A percentile compares a stretch with the other conserved stretches of the same genome.
These are phyloP conservation scores for Pugionium dolabratum DNA, from an alignment of 345 rosid genomes.

Conservation along the genomic window DNA sequence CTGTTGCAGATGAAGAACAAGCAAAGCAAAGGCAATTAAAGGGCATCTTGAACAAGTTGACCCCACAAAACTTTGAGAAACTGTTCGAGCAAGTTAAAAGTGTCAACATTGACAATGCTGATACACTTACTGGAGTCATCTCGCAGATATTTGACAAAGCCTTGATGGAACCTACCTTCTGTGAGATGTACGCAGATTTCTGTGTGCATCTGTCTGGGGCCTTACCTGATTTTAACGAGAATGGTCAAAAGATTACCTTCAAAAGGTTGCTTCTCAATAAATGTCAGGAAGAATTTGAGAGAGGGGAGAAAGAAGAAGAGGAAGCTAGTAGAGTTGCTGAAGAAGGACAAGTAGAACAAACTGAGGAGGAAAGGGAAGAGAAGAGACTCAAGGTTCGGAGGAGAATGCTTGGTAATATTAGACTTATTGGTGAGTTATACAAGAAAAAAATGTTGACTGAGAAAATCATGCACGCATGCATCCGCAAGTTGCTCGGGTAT, in stretches of 20 bases:
- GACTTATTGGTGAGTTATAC: constrained; percentile 96
- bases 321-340: constrained; percentile 85
- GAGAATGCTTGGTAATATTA: constrained; percentile 92
- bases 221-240: constrained; percentile 73
- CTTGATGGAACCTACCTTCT: constrained; percentile 95
- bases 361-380: constrained; percentile 83
- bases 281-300: constrained; percentile 98
- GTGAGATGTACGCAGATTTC: constrained; percentile 95
- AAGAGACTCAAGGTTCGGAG: constrained; percentile 84
- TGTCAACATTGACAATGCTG: constrained; percentile 77
- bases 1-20: constrained; percentile 71
- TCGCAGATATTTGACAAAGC: constrained; percentile 98
- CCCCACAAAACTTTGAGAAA: constrained; percentile 94
- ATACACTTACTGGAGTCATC: constrained; percentile 75
- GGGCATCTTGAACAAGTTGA: constrained; percentile 87
- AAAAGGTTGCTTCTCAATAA: constrained; percentile 84
- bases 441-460: constrained; percentile 93
- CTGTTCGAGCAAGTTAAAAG: constrained; percentile 88
- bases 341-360: constrained; percentile 73
- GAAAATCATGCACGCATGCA: constrained; percentile 91
- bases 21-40: constrained; percentile 87
- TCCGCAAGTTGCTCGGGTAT: constrained; percentile 69
- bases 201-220: constrained; percentile 68
- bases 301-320: constrained; percentile 89
- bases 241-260: constrained; percentile 76